A percentile compares a stretch with the other conserved stretches of the same genome.
Evolutionary conservation across 1,139 yeast species (phyloP).

Genomic region (Pichia cactophila): DNA sequence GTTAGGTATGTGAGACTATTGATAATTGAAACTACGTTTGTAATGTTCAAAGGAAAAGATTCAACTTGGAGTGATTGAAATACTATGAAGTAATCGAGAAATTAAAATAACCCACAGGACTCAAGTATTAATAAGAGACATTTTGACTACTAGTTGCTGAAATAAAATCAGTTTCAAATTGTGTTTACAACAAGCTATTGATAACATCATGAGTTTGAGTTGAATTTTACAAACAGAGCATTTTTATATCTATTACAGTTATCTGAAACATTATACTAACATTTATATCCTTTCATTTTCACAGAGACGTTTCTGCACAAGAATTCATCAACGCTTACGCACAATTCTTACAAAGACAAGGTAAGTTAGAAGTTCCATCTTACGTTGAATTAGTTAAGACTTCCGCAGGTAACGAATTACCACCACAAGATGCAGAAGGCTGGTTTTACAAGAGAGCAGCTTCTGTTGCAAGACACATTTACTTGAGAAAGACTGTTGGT

Average conservation of each 20-base stretch:
- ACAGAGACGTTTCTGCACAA: constrained; percentile 99
- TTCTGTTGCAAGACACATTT: constrained; percentile 99
- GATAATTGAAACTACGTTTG: not conserved
- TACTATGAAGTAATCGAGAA: too few species aligned
- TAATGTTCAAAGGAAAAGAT: not conserved
- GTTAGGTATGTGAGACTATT: constrained; percentile 66
- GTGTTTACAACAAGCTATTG: too few species aligned
- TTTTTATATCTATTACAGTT: not conserved
- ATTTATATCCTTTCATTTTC: constrained; percentile 1
- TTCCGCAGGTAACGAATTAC: constrained; percentile 97
- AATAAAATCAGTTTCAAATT: too few species aligned
- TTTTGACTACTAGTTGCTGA: too few species aligned
- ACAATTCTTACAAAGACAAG: constrained; percentile 99
- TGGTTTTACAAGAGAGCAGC: constrained; percentile 99
- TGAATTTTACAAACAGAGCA: not conserved
- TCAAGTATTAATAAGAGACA: too few species aligned
- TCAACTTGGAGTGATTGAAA: too few species aligned
- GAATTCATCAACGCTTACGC: constrained; percentile 99
- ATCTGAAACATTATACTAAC: not conserved
- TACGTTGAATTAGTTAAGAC: constrained; percentile 99
- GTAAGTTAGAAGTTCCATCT: constrained; percentile 99
- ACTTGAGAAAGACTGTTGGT: constrained; percentile 99
- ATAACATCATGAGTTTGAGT: not conserved
- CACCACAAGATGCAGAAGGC: constrained; percentile 99
- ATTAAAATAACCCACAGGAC: too few species aligned